Evolutionary conservation across 306 rosid species (phyloP).

Genomic region (Aeschynomene evenia): DNA sequence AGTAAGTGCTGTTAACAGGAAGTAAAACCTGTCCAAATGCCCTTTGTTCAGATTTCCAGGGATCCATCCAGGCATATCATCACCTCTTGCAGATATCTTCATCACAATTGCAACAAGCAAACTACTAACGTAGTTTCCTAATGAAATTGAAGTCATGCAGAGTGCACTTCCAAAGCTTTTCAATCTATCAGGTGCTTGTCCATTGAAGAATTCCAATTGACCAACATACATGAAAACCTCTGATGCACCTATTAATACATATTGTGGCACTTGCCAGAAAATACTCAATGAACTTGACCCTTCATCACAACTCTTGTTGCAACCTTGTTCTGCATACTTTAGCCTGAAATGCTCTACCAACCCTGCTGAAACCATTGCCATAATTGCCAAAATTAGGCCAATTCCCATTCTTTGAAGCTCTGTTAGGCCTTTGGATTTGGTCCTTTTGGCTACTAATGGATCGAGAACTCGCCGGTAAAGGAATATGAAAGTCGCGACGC

Average conservation of each 20-base stretch:
- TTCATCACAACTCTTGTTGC: slow-evolving; percentile 29
- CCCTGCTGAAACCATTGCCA: slow-evolving; percentile 72
- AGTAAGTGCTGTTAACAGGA: slow-evolving; percentile 71
- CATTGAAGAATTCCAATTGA: slow-evolving; percentile 75
- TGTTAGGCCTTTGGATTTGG: slow-evolving; percentile 46
- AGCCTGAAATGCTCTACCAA: slow-evolving; percentile 56
- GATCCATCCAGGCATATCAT: slow-evolving; percentile 69
- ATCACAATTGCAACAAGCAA: slow-evolving; percentile 71
- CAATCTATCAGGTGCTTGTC: slow-evolving; percentile 74
- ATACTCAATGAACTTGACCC: slow-evolving; percentile 58
- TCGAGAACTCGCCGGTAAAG: slow-evolving; percentile 52
- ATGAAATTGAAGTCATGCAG: slow-evolving; percentile 76
- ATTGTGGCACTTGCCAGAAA: slow-evolving; percentile 81
- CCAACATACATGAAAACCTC: slow-evolving; percentile 88
- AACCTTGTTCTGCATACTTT: slow-evolving; percentile 34
- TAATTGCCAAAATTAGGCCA: slow-evolving; percentile 63
- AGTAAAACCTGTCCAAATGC: slow-evolving; percentile 66
- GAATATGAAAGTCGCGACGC: slow-evolving; percentile 70
- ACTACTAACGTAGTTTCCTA: slow-evolving; percentile 76
- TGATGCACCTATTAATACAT: slow-evolving; percentile 68
- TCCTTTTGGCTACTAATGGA: slow-evolving; percentile 39
- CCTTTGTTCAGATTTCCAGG: slow-evolving; percentile 73
- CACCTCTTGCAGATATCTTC: slow-evolving; percentile 53
- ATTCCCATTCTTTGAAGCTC: slow-evolving; percentile 85
- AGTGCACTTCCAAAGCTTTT: slow-evolving; percentile 90